Conservation (phyloP, 2,329 filamentous ascomycete genomes). For the Talaromyces albobiverticillius region DNA sequence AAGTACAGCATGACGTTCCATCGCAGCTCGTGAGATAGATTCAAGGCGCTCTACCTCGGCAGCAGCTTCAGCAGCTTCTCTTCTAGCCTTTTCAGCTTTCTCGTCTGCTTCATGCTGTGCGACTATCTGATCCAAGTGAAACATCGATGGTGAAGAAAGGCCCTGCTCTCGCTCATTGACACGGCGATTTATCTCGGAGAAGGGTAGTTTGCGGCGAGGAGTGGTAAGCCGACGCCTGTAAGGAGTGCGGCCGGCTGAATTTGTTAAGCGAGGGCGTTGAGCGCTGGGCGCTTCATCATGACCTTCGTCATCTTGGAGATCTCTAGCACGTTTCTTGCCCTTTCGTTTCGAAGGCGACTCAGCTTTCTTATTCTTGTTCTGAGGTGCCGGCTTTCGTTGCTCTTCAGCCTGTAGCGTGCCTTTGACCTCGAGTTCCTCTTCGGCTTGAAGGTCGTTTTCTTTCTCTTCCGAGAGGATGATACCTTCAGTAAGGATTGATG, state of each 20-base stretch:
- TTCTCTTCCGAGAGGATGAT: conserved; percentile 6
- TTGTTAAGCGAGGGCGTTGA: conserved; percentile 7
- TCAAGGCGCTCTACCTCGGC: conserved; percentile 7
- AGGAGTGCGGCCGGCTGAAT: not conserved
- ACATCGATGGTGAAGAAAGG: not conserved
- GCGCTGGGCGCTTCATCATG: conserved; percentile 7
- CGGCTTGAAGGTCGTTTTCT: not conserved
- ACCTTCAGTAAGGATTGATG: conserved; percentile 7
- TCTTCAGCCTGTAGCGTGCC: not conserved
- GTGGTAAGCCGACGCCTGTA: conserved; percentile 6
- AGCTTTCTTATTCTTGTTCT: not conserved
- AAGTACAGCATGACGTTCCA: conserved; percentile 10
- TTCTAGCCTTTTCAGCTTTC: not conserved
- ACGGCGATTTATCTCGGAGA: conserved; percentile 6
- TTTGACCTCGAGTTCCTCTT: not conserved
- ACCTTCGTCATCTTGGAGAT: conserved; percentile 1
- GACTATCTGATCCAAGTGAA: conserved; percentile 9
- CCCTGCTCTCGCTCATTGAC: not conserved
- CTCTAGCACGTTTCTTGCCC: conserved; percentile 11
- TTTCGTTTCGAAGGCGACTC: conserved; percentile 4
- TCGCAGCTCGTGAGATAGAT: conserved; percentile 5
- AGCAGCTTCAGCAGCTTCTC: conserved; percentile 3
- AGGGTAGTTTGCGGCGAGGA: not conserved
- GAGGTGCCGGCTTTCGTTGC: not conserved
- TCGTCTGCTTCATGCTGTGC: conserved; percentile 6